Evolutionary conservation across 2,329 filamentous ascomycete species (phyloP).

Genomic region (Ploettnerulaceae sp.): DNA sequence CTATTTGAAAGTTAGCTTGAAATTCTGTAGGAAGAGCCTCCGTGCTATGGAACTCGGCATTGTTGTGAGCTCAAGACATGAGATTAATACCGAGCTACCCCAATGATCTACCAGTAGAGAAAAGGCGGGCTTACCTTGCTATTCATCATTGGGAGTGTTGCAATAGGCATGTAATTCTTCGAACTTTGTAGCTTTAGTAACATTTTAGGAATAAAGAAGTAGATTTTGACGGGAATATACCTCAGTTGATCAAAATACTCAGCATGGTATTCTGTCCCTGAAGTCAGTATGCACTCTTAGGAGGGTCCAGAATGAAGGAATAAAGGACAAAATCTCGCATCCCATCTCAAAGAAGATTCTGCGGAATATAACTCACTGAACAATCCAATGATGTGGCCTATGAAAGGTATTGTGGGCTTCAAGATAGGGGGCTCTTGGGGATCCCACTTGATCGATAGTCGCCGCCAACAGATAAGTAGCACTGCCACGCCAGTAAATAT

Average conservation of each 20-base stretch:
- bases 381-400: constrained; percentile 43
- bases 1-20: too few species aligned
- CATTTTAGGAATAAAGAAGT: background rate
- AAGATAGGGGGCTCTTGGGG: constrained; percentile 41
- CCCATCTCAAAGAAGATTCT: too few species aligned
- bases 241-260: constrained; percentile 36
- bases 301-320: too few species aligned
- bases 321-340: too few species aligned
- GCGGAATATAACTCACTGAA: too few species aligned
- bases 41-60: too few species aligned
- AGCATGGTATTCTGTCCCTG: constrained; percentile 30
- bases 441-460: constrained; percentile 22
- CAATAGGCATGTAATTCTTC: constrained; percentile 34
- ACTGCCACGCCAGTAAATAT: constrained; percentile 13
- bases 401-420: constrained; percentile 39
- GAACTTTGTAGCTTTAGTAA: constrained; percentile 17
- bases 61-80: too few species aligned
- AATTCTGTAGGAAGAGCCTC: too few species aligned
- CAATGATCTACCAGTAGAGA: too few species aligned
- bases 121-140: too few species aligned
- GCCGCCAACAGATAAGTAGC: constrained; percentile 14
- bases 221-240: constrained; percentile 27
- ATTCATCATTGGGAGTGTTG: constrained; percentile 42
- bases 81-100: too few species aligned
- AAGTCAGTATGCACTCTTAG: too few species aligned